phyloP scores from a whole-genome alignment of 306 rosid genomes.

The Castanea crenata region DNA sequence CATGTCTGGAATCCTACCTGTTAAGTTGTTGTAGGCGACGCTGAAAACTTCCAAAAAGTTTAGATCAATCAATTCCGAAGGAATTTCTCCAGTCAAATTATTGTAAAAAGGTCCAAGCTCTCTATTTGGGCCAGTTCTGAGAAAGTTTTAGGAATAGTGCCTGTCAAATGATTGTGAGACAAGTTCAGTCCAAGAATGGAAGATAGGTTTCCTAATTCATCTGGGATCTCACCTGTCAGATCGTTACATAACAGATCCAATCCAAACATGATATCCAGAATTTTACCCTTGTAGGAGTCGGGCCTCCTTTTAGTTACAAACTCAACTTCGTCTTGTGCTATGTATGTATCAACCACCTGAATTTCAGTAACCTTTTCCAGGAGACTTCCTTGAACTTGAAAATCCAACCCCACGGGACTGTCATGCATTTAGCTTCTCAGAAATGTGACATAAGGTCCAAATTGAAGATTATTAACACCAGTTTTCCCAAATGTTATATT shows the following conservation, averaged over 20 bases:
- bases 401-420: too few relatives aligned
- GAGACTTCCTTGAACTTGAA: too few relatives aligned
- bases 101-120: conserved; percentile 4
- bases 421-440: not conserved
- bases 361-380: too few relatives aligned
- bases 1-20: too few relatives aligned
- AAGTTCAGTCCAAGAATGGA: not conserved
- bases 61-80: too few relatives aligned
- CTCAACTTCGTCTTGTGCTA: not conserved
- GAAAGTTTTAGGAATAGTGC: conserved; percentile 1
- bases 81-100: too few relatives aligned
- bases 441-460: too few relatives aligned
- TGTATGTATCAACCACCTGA: too few relatives aligned
- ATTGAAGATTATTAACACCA: not conserved
- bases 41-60: too few relatives aligned
- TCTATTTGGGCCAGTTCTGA: not conserved
- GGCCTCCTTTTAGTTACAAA: not conserved
- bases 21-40: too few relatives aligned
- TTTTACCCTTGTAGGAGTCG: not conserved
- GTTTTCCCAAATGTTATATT: not conserved
- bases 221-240: not conserved
- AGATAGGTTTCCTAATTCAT: not conserved
- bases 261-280: not conserved
- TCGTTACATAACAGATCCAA: conserved; percentile 8
- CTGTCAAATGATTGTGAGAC: conserved; percentile 6